Conservation (phyloP, 441 rosid species). For the Erysimum cheiri region DNA sequence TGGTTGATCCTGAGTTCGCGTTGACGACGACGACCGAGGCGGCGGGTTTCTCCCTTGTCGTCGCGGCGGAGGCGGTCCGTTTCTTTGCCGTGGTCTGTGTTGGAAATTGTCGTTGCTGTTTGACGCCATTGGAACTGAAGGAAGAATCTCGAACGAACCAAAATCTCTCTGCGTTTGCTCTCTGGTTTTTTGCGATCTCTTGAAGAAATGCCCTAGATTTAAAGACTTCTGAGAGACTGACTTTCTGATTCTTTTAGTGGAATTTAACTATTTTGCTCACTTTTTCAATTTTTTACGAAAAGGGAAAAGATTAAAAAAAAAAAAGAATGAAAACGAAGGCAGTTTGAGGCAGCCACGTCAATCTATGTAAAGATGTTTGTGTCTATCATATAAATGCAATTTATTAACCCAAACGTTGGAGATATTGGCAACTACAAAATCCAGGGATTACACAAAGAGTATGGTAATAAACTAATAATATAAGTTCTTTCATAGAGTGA, state of each 20-base stretch:
- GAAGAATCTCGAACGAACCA: conserved; percentile 2
- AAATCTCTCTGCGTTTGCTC: conserved; percentile 13
- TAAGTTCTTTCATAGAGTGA: background rate
- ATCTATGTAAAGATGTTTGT: background rate
- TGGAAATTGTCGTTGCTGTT: conserved; percentile 31
- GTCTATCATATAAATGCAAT: no score
- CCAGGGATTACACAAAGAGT: background rate
- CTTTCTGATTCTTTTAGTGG: conserved; percentile 25
- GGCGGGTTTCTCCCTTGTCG: conserved; percentile 36
- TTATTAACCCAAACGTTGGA: background rate
- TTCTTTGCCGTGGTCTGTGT: conserved; percentile 26
- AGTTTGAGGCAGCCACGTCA: conserved; percentile 33
- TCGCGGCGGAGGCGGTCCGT: conserved; percentile 40
- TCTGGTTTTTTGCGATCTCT: background rate
- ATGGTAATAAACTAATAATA: background rate
- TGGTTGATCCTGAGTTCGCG: conserved; percentile 26
- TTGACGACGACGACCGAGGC: conserved; percentile 32
- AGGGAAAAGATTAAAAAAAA: background rate
- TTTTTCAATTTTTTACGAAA: background rate
- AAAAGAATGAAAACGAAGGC: background rate
- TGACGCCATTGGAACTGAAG: conserved; percentile 35
- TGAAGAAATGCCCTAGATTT: conserved; percentile 25
- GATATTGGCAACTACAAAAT: background rate
- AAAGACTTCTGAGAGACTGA: background rate
- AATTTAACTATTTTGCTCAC: background rate